Conservation (phyloP, 2,329 filamentous ascomycete species). For the Samsoniella hepiali region DNA sequence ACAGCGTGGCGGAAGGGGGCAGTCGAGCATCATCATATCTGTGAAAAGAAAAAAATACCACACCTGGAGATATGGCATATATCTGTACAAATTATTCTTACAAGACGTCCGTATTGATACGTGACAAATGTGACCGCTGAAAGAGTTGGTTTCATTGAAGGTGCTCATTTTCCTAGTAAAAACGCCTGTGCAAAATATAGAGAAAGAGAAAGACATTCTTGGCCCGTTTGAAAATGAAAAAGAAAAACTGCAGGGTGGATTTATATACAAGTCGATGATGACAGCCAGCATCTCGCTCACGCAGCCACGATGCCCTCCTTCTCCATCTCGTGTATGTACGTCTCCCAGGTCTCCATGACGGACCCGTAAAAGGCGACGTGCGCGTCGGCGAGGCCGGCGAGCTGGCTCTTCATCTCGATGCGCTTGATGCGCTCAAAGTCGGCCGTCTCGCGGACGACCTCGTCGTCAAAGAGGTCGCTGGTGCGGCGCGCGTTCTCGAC, state of each 20-base stretch:
- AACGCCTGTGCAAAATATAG: background rate
- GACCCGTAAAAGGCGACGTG: conserved; percentile 84
- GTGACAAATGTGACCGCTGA: too few species aligned
- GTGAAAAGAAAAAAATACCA: too few species aligned
- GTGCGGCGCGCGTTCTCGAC: conserved; percentile 84
- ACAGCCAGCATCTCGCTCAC: background rate
- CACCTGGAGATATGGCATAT: too few species aligned
- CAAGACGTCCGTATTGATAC: too few species aligned
- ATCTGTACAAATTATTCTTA: too few species aligned
- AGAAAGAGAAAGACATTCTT: background rate
- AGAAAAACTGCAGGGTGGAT: background rate
- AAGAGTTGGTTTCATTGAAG: background rate
- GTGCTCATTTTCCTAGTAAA: background rate
- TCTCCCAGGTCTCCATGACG: conserved; percentile 81
- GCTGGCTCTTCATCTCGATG: conserved; percentile 82
- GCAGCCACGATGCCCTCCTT: conserved; percentile 46
- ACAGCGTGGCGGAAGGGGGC: too few species aligned
- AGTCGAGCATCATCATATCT: too few species aligned
- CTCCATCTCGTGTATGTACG: conserved; percentile 86
- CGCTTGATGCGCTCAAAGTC: conserved; percentile 98
- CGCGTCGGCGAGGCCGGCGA: conserved; percentile 77
- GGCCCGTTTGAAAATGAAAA: background rate
- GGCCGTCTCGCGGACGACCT: conserved; percentile 86
- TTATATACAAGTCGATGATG: background rate
- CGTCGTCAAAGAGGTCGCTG: conserved; percentile 91